phyloP scores from a whole-genome alignment of 2,329 filamentous ascomycete species.

The Aspergillus hortae region DNA sequence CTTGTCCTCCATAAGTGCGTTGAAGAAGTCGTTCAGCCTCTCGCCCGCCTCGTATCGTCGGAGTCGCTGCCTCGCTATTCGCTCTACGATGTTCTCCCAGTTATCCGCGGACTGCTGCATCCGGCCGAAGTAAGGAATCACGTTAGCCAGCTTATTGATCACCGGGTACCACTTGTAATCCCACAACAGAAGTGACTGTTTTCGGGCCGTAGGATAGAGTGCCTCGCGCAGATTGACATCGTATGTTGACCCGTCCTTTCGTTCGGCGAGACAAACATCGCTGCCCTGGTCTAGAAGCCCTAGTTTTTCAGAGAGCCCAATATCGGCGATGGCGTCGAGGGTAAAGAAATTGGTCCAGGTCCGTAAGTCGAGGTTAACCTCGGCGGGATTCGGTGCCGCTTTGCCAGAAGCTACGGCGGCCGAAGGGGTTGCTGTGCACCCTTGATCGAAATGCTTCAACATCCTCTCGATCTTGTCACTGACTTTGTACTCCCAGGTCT shows the following conservation, averaged over 20 bases:
- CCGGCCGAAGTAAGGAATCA: constrained; percentile 41
- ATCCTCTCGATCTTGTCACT: constrained; percentile 49
- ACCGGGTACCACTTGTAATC: constrained; percentile 45
- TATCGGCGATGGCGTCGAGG: constrained; percentile 55
- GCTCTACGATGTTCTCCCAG: constrained; percentile 41
- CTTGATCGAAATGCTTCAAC: constrained; percentile 45
- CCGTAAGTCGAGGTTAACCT: constrained; percentile 47
- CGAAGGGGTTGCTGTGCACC: no score
- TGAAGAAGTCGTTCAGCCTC: constrained; percentile 58
- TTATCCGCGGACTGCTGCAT: constrained; percentile 46
- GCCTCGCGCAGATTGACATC: constrained; percentile 48
- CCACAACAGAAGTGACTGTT: constrained; percentile 47
- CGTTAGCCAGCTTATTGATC: constrained; percentile 46
- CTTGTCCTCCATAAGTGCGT: constrained; percentile 52
- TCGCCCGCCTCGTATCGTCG: constrained; percentile 45
- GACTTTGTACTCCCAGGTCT: constrained; percentile 55
- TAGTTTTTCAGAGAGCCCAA: constrained; percentile 51
- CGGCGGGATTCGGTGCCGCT: constrained; percentile 15
- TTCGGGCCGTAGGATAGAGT: constrained; percentile 48
- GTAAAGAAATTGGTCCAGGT: constrained; percentile 56
- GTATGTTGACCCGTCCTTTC: constrained; percentile 46
- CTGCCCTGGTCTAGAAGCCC: constrained; percentile 51
- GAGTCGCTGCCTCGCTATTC: constrained; percentile 37
- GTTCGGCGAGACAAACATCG: constrained; percentile 43
- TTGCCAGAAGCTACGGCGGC: no score